phyloP scores from a whole-genome alignment of 208 protist species.

The Perkinsela sp. region DNA sequence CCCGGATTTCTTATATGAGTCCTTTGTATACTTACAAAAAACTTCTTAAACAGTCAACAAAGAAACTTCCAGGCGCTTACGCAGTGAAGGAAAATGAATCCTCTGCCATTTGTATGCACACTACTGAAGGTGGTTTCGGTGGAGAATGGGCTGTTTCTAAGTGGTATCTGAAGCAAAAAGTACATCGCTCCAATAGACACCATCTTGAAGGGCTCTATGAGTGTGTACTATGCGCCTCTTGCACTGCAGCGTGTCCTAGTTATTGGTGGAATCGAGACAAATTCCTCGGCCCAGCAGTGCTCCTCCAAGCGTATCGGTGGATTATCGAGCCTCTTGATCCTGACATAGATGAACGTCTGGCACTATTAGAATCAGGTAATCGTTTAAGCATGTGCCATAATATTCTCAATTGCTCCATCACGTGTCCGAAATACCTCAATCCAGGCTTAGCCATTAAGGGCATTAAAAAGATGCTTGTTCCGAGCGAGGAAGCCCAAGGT shows the following conservation, averaged over 20 bases:
- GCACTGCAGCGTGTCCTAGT: conserved; percentile 45
- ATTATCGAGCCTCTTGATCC: conserved; percentile 54
- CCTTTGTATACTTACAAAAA: conserved; percentile 39
- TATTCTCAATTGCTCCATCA: conserved; percentile 63
- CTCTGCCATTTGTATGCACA: conserved; percentile 35
- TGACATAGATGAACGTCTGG: conserved; percentile 41
- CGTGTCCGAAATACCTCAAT: conserved; percentile 65
- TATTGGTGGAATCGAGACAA: conserved; percentile 71
- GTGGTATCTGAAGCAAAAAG: conserved; percentile 65
- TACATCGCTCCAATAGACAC: conserved; percentile 34
- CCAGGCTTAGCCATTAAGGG: conserved; percentile 47
- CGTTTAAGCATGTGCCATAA: conserved; percentile 66
- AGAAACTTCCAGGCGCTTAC: conserved; percentile 21
- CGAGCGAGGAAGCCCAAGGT: neutral
- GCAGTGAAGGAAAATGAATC: conserved; percentile 56
- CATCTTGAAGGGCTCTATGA: conserved; percentile 56
- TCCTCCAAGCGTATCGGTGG: conserved; percentile 59
- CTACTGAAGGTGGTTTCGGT: conserved; percentile 10
- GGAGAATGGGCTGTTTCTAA: conserved; percentile 26
- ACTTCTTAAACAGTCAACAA: conserved; percentile 30
- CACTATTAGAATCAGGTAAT: conserved; percentile 44
- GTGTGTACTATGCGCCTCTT: conserved; percentile 57
- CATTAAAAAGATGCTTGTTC: conserved; percentile 19
- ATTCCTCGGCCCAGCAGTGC: conserved; percentile 53
- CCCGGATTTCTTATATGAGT: conserved; percentile 19